A percentile compares a stretch with the other conserved stretches of the same genome.
Evolutionary conservation across 2,329 filamentous ascomycete species (phyloP).

Genomic region (Colletotrichum brevisporum): DNA sequence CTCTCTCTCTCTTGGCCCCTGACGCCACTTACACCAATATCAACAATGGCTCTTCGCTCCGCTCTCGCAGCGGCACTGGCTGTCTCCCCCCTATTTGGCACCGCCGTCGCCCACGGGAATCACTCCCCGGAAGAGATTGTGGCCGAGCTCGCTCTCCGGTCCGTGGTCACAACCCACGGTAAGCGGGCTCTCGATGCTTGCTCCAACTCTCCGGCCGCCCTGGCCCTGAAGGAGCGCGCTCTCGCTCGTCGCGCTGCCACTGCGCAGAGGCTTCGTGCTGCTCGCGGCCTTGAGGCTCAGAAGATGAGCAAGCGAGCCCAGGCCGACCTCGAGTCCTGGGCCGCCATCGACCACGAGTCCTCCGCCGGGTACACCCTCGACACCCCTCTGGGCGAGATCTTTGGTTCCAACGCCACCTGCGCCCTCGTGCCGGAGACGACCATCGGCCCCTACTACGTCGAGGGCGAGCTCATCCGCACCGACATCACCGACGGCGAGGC

Average conservation of each 20-base stretch:
- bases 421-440: constrained; percentile 35
- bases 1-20: neutral
- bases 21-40: neutral
- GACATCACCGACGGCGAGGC: constrained; percentile 58
- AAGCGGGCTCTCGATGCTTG: constrained; percentile 57
- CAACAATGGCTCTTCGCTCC: constrained; percentile 32
- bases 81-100: constrained; percentile 42
- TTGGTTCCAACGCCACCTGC: constrained; percentile 39
- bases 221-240: constrained; percentile 55
- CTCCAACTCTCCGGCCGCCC: constrained; percentile 53
- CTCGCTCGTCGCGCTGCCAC: constrained; percentile 56
- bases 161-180: constrained; percentile 49
- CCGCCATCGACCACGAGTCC: constrained; percentile 51
- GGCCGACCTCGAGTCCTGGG: constrained; percentile 50
- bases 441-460: constrained; percentile 51
- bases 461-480: constrained; percentile 60
- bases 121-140: constrained; percentile 47
- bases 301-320: constrained; percentile 52
- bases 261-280: constrained; percentile 55
- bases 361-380: constrained; percentile 48
- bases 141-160: constrained; percentile 52
- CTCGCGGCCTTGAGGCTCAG: constrained; percentile 50
- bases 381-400: constrained; percentile 48
- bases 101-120: constrained; percentile 49
- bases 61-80: constrained; percentile 31